Conservation (phyloP, 768 basidiomycete genomes). For the Lactifluus pinguis region DNA sequence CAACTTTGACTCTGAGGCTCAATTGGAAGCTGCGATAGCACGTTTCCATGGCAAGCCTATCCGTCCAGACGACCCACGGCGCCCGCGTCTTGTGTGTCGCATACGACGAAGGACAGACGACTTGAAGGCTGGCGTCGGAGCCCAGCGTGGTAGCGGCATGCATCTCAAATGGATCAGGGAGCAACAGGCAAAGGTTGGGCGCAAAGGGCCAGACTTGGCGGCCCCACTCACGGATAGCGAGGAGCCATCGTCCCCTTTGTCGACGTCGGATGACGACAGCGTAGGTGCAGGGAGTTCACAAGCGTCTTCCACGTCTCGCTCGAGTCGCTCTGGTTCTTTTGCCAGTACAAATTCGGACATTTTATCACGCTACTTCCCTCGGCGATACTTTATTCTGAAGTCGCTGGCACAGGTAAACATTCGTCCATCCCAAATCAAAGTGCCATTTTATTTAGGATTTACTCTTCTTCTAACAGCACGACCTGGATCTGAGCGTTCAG, state of each 20-base stretch:
- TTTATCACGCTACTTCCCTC: conserved; percentile 66
- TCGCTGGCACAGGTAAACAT: conserved; percentile 64
- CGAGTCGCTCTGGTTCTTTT: conserved; percentile 58
- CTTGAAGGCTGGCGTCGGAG: conserved; percentile 82
- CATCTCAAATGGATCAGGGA: conserved; percentile 78
- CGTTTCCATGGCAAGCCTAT: conserved; percentile 66
- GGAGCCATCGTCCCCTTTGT: conserved; percentile 25
- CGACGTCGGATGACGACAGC: conserved; percentile 33
- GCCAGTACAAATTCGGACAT: conserved; percentile 82
- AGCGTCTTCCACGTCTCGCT: conserved; percentile 25
- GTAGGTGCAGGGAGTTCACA: not conserved
- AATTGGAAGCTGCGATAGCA: conserved; percentile 57
- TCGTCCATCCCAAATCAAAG: not conserved
- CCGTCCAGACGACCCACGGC: conserved; percentile 61
- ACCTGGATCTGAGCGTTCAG: conserved; percentile 72
- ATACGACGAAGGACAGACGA: conserved; percentile 78
- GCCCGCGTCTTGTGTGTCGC: conserved; percentile 76
- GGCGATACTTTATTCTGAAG: conserved; percentile 89
- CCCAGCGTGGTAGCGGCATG: conserved; percentile 78
- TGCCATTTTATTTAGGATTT: not conserved
- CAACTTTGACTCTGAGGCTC: conserved; percentile 63
- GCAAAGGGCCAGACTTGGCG: conserved; percentile 10
- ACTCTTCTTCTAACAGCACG: conserved; percentile 37
- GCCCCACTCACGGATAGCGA: conserved; percentile 16
- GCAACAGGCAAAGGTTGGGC: conserved; percentile 33